Conservation (phyloP, 2,329 filamentous ascomycete genomes). For the Penicillium decumbens region DNA sequence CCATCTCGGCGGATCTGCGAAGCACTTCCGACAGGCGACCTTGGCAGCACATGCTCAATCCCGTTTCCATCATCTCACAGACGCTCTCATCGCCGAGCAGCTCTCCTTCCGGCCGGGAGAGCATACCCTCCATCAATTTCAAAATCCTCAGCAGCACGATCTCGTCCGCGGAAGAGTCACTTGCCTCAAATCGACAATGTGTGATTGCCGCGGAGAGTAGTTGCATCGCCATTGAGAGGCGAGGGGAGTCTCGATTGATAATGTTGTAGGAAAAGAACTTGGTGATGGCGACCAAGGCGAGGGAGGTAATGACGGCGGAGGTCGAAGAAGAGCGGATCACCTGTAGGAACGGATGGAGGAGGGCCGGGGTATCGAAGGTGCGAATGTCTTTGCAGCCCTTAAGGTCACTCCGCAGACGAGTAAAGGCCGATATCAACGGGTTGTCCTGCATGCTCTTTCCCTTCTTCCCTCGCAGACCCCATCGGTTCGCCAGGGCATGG, state of each 20-base stretch:
- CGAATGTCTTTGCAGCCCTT: slow-evolving; percentile 86
- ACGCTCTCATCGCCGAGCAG: slow-evolving; percentile 97
- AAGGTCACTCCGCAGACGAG: slow-evolving; percentile 79
- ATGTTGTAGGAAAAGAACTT: slow-evolving; percentile 97
- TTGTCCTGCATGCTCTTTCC: slow-evolving; percentile 98
- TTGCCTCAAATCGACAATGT: slow-evolving; percentile 95
- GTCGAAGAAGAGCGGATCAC: slow-evolving; percentile 96
- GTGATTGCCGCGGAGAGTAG: slow-evolving; percentile 90
- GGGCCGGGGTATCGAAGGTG: slow-evolving; percentile 78
- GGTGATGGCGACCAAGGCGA: slow-evolving; percentile 86
- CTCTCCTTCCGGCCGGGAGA: slow-evolving; percentile 86
- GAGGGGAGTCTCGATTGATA: slow-evolving; percentile 75
- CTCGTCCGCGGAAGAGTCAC: slow-evolving; percentile 89
- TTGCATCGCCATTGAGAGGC: slow-evolving; percentile 88
- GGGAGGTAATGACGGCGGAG: slow-evolving; percentile 89
- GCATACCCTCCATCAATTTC: slow-evolving; percentile 97
- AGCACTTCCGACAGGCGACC: slow-evolving; percentile 85
- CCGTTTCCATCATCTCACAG: slow-evolving; percentile 99
- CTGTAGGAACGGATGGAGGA: slow-evolving; percentile 90
- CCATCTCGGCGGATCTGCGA: slow-evolving; percentile 85
- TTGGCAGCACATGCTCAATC: slow-evolving; percentile 94
- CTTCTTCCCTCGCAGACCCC: slow-evolving; percentile 91
- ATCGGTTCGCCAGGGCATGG: slow-evolving; percentile 66
- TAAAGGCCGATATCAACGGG: slow-evolving; percentile 91
- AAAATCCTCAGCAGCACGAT: slow-evolving; percentile 91